These are phyloP conservation scores for Gossypium schwendimanii DNA, from an alignment of 441 rosid genomes.

Conservation along the genomic window DNA sequence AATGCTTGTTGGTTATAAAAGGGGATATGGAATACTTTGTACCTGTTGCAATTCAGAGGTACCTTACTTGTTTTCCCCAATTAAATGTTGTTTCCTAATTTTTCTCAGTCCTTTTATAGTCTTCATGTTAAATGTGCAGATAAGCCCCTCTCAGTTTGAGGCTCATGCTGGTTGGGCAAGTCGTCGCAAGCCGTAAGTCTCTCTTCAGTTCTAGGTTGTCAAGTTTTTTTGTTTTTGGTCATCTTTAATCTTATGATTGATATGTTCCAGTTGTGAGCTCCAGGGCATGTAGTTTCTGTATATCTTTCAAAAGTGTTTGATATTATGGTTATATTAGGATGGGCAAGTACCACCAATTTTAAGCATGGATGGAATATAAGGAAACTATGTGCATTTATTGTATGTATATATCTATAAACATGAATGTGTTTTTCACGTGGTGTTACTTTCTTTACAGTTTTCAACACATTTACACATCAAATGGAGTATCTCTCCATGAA, in stretches of 20 bases:
- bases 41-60: slow-evolving; percentile 82
- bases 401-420: background rate
- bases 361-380: background rate
- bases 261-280: background rate
- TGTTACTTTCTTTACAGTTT: slow-evolving; percentile 44
- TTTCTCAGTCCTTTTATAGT: slow-evolving; percentile 13
- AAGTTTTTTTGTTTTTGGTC: slow-evolving; percentile 5
- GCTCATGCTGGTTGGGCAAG: slow-evolving; percentile 94
- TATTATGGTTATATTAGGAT: background rate
- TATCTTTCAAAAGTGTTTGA: background rate
- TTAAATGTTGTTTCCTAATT: slow-evolving; percentile 9
- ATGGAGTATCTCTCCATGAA: slow-evolving; percentile 96
- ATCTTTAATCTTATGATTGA: slow-evolving; percentile 7
- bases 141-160: slow-evolving; percentile 89
- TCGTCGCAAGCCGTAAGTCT: slow-evolving; percentile 90
- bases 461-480: slow-evolving; percentile 83
- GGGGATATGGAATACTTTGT: slow-evolving; percentile 73
- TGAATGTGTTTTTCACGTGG: slow-evolving; percentile 3
- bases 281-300: background rate
- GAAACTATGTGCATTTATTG: background rate
- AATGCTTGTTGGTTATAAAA: slow-evolving; percentile 72
- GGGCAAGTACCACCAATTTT: background rate
- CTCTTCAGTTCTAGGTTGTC: background rate
- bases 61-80: slow-evolving; percentile 9
- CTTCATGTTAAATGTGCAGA: slow-evolving; percentile 39